A percentile compares a stretch with the other conserved stretches of the same genome.
These are phyloP conservation scores for Chiua sp. DNA, from an alignment of 1,284 basidiomycete species.

Conservation along the genomic window DNA sequence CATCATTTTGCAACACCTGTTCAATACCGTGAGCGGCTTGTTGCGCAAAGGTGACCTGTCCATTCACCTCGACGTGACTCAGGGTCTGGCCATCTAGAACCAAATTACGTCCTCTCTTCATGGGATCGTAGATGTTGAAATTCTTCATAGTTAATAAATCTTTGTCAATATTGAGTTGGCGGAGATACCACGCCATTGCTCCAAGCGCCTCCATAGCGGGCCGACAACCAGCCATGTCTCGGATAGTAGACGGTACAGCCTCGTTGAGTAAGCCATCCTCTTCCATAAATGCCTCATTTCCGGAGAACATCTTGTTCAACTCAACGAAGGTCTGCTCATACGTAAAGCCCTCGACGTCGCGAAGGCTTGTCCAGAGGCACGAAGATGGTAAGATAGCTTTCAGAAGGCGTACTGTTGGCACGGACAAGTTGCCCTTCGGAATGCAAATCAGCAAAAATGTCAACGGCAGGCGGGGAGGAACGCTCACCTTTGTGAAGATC, in stretches of 20 bases:
- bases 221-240: constrained; percentile 68
- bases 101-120: constrained; percentile 84
- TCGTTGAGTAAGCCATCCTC: constrained; percentile 48
- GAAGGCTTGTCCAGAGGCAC: constrained; percentile 89
- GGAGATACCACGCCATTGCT: constrained; percentile 92
- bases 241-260: constrained; percentile 76
- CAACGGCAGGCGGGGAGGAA: background rate
- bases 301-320: constrained; percentile 72
- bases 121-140: constrained; percentile 96
- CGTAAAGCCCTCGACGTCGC: constrained; percentile 81
- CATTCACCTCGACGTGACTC: constrained; percentile 84
- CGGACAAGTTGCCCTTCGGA: constrained; percentile 79
- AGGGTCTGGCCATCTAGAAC: constrained; percentile 93
- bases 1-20: constrained; percentile 87
- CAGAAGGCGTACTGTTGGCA: constrained; percentile 80
- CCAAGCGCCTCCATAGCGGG: constrained; percentile 86
- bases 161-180: constrained; percentile 92
- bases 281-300: constrained; percentile 50
- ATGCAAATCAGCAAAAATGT: constrained; percentile 3
- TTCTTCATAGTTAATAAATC: constrained; percentile 93
- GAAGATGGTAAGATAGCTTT: constrained; percentile 79
- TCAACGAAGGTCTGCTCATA: constrained; percentile 77
- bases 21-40: constrained; percentile 17
- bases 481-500: constrained; percentile 84
- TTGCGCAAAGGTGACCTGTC: background rate